phyloP scores from a whole-genome alignment of 73 alveolate genomes.

The Paramecium bursaria region DNA sequence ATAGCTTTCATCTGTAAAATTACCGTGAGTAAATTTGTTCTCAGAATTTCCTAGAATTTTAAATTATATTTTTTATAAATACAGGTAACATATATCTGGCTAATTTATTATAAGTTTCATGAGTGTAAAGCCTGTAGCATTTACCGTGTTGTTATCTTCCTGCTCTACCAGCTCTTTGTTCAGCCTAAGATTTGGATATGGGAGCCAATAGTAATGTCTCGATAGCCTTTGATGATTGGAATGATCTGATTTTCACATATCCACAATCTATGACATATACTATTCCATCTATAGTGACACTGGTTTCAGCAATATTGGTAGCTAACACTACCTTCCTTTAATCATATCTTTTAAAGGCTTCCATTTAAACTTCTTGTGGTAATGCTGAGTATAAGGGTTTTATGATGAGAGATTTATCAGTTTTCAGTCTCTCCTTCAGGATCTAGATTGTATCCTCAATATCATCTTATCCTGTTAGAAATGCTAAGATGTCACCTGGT shows the following conservation, averaged over 20 bases:
- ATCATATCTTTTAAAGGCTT: constrained; percentile 78
- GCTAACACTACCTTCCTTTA: constrained; percentile 76
- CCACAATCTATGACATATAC: constrained; percentile 95
- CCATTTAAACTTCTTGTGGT: constrained; percentile 91
- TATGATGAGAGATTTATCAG: too few relatives aligned
- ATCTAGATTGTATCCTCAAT: constrained; percentile 91
- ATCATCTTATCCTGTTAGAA: constrained; percentile 90
- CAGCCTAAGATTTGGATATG: constrained; percentile 81
- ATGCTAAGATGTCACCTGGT: constrained; percentile 92
- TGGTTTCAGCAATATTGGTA: constrained; percentile 97
- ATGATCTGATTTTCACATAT: constrained; percentile 83
- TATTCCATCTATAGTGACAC: constrained; percentile 93
- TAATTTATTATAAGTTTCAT: constrained; percentile 72
- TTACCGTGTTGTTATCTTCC: constrained; percentile 83
- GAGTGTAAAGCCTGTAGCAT: constrained; percentile 84
- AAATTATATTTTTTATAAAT: neutral
- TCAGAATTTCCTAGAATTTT: constrained; percentile 77
- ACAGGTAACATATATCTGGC: constrained; percentile 72
- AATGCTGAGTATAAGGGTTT: constrained; percentile 89
- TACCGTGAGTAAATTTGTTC: constrained; percentile 79
- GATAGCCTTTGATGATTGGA: constrained; percentile 84
- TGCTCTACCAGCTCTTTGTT: constrained; percentile 89
- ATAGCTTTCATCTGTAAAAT: constrained; percentile 84
- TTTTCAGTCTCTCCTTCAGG: constrained; percentile 79
- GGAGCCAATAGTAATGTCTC: constrained; percentile 89